Conservation (phyloP, 108 stramenopile species). For the Seminavis robusta region DNA sequence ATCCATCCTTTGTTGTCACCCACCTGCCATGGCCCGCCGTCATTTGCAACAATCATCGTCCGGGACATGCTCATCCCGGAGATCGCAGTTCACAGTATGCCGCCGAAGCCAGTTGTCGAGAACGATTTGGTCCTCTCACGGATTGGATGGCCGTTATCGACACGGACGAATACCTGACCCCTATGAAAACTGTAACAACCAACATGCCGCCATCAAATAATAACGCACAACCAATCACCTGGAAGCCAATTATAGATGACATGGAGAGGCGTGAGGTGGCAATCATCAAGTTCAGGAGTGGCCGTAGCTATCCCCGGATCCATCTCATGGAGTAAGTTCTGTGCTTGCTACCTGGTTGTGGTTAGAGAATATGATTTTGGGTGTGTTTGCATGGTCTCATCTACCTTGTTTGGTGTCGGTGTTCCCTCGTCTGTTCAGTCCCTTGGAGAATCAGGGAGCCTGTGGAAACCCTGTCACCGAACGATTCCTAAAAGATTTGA, state of each 20-base stretch:
- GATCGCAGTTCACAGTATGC: conserved; percentile 79
- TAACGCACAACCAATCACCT: conserved; percentile 26
- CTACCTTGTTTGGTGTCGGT: too few relatives aligned
- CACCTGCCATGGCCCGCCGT: conserved; percentile 62
- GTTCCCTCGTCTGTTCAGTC: too few relatives aligned
- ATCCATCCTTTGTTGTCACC: conserved; percentile 46
- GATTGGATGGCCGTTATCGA: conserved; percentile 80
- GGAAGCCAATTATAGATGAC: conserved; percentile 48
- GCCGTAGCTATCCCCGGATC: conserved; percentile 49
- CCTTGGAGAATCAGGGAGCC: too few relatives aligned
- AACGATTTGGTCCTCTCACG: conserved; percentile 60
- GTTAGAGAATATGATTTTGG: too few relatives aligned
- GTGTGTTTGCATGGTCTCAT: too few relatives aligned
- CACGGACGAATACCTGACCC: conserved; percentile 77
- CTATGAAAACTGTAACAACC: conserved; percentile 31
- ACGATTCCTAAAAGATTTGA: too few relatives aligned
- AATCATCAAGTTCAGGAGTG: conserved; percentile 57
- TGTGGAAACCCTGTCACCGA: too few relatives aligned
- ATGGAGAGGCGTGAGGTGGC: conserved; percentile 34
- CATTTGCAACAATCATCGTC: conserved; percentile 78
- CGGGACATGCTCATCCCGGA: conserved; percentile 58
- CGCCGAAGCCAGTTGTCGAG: conserved; percentile 72
- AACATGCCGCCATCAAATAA: too few relatives aligned
- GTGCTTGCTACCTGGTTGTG: neutral
- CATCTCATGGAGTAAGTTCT: conserved; percentile 29